A percentile compares a stretch with the other conserved stretches of the same genome.
Conservation (phyloP, 306 rosid genomes). For the Acacia acuminata region DNA sequence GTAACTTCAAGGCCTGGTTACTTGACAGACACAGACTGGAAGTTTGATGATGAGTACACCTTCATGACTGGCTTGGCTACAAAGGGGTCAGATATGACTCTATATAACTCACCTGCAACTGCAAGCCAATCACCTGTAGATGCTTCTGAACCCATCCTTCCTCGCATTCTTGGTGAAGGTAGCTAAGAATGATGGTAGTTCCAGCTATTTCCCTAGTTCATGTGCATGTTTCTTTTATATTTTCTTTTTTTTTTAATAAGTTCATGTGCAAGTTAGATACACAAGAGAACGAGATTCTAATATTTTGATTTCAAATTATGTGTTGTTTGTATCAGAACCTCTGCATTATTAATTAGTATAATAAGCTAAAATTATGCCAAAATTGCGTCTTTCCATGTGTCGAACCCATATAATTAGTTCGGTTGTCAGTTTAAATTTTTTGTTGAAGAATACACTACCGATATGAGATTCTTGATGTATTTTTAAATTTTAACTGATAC, state of each 20-base stretch:
- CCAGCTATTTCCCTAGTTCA: neutral
- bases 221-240: too few species aligned
- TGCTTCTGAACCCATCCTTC: constrained; percentile 36
- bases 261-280: neutral
- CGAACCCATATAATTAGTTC: too few species aligned
- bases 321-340: neutral
- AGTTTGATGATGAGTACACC: constrained; percentile 49
- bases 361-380: too few species aligned
- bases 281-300: too few species aligned
- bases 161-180: constrained; percentile 31
- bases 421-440: too few species aligned
- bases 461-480: too few species aligned
- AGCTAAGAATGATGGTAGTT: constrained; percentile 24
- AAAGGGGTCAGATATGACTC: constrained; percentile 35
- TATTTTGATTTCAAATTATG: neutral
- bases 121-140: constrained; percentile 23
- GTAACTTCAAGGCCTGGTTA: constrained; percentile 66
- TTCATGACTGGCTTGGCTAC: constrained; percentile 21
- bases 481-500: too few species aligned
- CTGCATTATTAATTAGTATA: too few species aligned
- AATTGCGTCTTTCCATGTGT: too few species aligned
- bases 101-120: constrained; percentile 30
- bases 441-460: too few species aligned
- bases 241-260: too few species aligned
- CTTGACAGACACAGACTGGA: constrained; percentile 55